Evolutionary conservation across 2,329 filamentous ascomycete genomes (phyloP), one percentile per base, ranked within the genome.

Genomic region (Neonectria neomacrospora): DNA sequence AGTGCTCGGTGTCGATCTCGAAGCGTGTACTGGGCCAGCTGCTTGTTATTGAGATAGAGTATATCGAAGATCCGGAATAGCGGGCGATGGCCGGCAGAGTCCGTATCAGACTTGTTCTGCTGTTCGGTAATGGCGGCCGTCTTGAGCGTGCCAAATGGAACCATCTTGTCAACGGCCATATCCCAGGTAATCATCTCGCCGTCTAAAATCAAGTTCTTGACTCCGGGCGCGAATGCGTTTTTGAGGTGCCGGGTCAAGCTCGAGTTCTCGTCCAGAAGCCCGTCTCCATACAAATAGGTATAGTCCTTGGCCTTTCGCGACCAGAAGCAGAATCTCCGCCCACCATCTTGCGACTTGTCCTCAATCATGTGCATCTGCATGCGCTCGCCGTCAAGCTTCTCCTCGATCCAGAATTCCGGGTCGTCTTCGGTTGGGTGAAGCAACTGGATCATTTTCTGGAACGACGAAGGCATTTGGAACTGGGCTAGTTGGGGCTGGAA

Each of bases 111-210:
- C 3, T 79, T 79, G 64, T 85, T 83, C 65, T 89, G 87, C 73
- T 94, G 90, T 72, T 95, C 92, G 0, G 90, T 85, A 32, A 97
- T 79, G 0, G 95, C 95, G 0, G 94, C 95, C 1, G 93, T 95
- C 79, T 99, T 99, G 52, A 99, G 84, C 0, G 93, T 96, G 8
- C 96, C 96, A 76, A 99, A 99, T 0, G 91, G 89, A 16, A 97
- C 91, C 55, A 96, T 91, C 58, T 91, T 91, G 79, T 97, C 91
- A 53, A 91, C 84, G 47, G 90, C 88, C 64, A 94, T 92, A 74
- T 98, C 93, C 96, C 96, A 99, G 0, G 94, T 97, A 61, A 99
- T 94, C 96, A 99, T 99, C 77, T 99, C 96, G 10, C 96, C 96
- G 72, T 99, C 96, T 0, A 99, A 84, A 53, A 99, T 97, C 67